These are phyloP conservation scores for Histomonas meleagridis DNA, from an alignment of 208 protist species.

Conservation along the genomic window DNA sequence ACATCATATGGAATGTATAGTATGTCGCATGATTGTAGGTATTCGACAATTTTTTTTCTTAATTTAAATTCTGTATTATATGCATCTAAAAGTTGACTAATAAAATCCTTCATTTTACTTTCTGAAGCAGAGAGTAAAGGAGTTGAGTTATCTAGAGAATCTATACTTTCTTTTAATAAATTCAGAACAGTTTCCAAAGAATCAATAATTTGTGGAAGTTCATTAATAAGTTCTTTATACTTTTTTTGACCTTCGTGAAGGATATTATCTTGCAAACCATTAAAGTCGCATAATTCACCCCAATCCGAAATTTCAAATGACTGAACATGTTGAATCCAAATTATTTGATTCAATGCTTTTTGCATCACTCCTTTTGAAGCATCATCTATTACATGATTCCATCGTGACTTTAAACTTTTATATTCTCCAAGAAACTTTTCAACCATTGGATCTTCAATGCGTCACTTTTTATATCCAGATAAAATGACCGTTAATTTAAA, in stretches of 20 bases:
- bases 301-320: neutral
- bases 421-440: neutral
- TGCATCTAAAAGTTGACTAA: neutral
- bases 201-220: neutral
- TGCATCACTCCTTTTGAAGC: neutral
- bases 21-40: neutral
- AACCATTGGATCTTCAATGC: too few relatives aligned
- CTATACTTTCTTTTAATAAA: neutral
- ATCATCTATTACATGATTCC: neutral
- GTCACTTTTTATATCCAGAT: too few relatives aligned
- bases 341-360: neutral
- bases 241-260: neutral
- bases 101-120: neutral
- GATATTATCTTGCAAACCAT: neutral
- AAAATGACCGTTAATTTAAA: too few relatives aligned
- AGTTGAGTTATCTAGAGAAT: neutral
- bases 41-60: neutral
- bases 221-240: neutral
- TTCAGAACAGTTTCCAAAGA: neutral
- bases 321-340: neutral
- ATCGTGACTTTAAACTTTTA: neutral
- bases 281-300: neutral
- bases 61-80: neutral
- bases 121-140: neutral
- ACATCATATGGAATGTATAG: constrained; percentile 6